phyloP scores from a whole-genome alignment of 345 rosid genomes.

The Brassica incana region DNA sequence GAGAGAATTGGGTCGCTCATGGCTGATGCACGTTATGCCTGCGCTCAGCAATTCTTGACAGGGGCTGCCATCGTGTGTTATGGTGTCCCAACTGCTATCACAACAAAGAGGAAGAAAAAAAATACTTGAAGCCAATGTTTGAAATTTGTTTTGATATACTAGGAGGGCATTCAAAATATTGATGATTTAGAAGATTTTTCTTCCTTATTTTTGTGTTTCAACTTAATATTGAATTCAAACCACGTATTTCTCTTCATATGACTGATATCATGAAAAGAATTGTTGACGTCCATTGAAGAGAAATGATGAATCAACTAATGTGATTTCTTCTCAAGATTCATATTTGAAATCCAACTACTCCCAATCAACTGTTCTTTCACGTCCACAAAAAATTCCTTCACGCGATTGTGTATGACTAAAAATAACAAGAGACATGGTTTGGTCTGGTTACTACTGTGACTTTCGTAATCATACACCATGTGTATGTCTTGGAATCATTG shows the following conservation, averaged over 20 bases:
- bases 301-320: conserved; percentile 50
- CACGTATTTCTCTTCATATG: conserved; percentile 21
- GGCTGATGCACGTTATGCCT: not conserved
- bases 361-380: not conserved
- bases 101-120: no score
- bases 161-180: not conserved
- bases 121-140: no score
- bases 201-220: not conserved
- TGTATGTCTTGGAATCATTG: not conserved
- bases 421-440: not conserved
- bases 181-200: not conserved
- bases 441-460: not conserved
- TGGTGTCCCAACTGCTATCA: not conserved
- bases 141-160: not conserved
- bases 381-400: not conserved
- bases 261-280: conserved; percentile 20
- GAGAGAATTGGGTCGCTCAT: not conserved
- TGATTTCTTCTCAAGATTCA: not conserved
- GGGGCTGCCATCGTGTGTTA: not conserved
- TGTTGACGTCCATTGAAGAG: conserved; percentile 40
- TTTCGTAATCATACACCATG: not conserved
- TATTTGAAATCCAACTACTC: not conserved
- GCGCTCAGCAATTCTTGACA: not conserved
- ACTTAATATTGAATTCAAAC: not conserved
- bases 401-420: not conserved